Evolutionary conservation across 495 filamentous ascomycete species (phyloP).

Genomic region (Stereocaulon alpinum): DNA sequence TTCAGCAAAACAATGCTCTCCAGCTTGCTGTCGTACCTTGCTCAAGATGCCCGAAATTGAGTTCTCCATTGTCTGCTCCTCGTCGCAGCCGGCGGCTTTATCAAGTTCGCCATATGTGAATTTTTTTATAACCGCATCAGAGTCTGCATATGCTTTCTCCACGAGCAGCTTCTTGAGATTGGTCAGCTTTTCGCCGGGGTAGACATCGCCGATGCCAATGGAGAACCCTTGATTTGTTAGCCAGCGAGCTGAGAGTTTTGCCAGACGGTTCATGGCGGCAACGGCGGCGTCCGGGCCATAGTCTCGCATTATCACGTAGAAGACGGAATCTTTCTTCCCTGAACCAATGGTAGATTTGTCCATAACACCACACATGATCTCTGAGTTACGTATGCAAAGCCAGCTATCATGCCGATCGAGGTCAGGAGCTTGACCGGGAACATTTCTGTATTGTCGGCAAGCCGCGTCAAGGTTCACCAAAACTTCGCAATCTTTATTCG

Average conservation of each 20-base stretch:
- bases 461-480: conserved; percentile 88
- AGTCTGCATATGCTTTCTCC: conserved; percentile 64
- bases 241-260: conserved; percentile 80
- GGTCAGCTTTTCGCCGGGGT: conserved; percentile 58
- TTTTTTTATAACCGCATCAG: conserved; percentile 72
- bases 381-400: conserved; percentile 88
- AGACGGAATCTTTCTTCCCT: conserved; percentile 95
- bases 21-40: conserved; percentile 79
- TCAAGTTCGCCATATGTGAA: conserved; percentile 69
- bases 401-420: conserved; percentile 77
- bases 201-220: conserved; percentile 90
- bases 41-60: conserved; percentile 82
- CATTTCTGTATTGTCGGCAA: conserved; percentile 66
- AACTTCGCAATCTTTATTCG: conserved; percentile 69
- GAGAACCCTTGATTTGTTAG: conserved; percentile 89
- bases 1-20: conserved; percentile 80
- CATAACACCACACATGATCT: conserved; percentile 97
- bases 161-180: conserved; percentile 65
- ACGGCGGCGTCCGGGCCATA: conserved; percentile 84
- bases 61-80: conserved; percentile 88
- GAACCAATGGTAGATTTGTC: conserved; percentile 92
- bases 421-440: conserved; percentile 49
- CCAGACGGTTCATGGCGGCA: conserved; percentile 85
- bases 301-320: conserved; percentile 91
- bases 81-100: conserved; percentile 77